These are phyloP conservation scores for Gastrolobium bilobum DNA, from an alignment of 306 rosid genomes.

Conservation along the genomic window DNA sequence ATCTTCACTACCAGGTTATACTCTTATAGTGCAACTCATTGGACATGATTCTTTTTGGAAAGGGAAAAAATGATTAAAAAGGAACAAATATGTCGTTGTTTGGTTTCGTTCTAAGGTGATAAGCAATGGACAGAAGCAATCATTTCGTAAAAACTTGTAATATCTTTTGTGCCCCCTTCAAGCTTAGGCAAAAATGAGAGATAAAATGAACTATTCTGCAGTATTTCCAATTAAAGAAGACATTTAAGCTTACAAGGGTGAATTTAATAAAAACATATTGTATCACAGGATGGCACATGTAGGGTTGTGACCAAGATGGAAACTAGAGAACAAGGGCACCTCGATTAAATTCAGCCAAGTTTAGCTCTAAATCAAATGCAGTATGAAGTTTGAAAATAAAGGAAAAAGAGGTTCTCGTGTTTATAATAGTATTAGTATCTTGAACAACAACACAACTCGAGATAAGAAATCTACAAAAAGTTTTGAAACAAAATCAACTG, in stretches of 20 bases:
- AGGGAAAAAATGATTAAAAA: background rate
- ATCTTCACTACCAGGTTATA: slow-evolving; percentile 5
- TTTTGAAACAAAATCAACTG: slow-evolving; percentile 42
- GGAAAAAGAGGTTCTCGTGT: slow-evolving; percentile 10
- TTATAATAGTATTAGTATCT: slow-evolving; percentile 5
- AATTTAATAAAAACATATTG: background rate
- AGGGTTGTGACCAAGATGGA: background rate
- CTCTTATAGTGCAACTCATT: slow-evolving; percentile 9
- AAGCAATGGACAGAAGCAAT: slow-evolving; percentile 8
- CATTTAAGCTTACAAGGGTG: slow-evolving; percentile 8
- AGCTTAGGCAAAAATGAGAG: slow-evolving; percentile 17
- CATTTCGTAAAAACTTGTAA: slow-evolving; percentile 6
- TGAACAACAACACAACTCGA: slow-evolving; percentile 17
- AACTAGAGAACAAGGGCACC: background rate
- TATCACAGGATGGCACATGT: background rate
- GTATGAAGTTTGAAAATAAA: slow-evolving; percentile 26
- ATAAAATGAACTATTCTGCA: background rate
- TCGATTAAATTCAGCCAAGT: background rate
- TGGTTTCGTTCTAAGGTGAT: slow-evolving; percentile 5
- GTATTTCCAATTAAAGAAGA: slow-evolving; percentile 18
- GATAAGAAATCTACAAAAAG: slow-evolving; percentile 23
- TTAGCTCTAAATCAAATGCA: background rate
- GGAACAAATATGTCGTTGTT: background rate
- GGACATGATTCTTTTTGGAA: background rate
- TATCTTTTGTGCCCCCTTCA: background rate